phyloP scores from a whole-genome alignment of 208 protist genomes.

The Histomonas meleagridis region DNA sequence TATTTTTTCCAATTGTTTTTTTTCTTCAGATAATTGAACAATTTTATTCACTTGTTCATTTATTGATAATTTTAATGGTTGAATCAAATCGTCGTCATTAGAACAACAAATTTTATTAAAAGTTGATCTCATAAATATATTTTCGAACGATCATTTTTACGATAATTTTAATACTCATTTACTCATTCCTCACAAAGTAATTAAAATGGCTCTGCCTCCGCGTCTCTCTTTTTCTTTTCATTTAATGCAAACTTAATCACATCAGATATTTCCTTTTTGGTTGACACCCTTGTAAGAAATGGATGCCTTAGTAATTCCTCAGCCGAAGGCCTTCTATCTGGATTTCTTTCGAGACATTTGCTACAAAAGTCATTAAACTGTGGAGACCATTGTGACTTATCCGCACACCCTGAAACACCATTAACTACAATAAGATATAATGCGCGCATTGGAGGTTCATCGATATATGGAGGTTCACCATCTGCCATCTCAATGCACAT shows the following conservation, averaged over 20 bases:
- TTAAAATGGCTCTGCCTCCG: no score
- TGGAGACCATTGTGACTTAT: neutral
- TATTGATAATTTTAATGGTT: no score
- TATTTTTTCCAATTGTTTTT: no score
- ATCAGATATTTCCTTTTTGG: neutral
- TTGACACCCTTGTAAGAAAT: neutral
- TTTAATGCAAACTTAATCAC: neutral
- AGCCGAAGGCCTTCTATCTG: neutral
- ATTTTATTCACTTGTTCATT: no score
- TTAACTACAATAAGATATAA: conserved; percentile 28
- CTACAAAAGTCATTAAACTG: conserved; percentile 32
- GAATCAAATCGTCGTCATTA: no score
- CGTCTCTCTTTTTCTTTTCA: no score
- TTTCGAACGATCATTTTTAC: no score
- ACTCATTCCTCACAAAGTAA: no score
- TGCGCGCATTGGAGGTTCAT: conserved; percentile 38
- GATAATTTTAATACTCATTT: no score
- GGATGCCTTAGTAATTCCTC: neutral
- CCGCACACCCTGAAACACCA: conserved; percentile 1
- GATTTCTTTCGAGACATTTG: conserved; percentile 25
- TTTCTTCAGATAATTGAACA: no score
- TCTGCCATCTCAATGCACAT: conserved; percentile 47
- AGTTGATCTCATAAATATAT: no score
- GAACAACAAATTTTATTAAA: no score
- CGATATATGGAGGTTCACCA: conserved; percentile 41